Base-by-base conservation (phyloP, 805 yeast genomes). In the Schwanniomyces pseudopolymorphus region DNA sequence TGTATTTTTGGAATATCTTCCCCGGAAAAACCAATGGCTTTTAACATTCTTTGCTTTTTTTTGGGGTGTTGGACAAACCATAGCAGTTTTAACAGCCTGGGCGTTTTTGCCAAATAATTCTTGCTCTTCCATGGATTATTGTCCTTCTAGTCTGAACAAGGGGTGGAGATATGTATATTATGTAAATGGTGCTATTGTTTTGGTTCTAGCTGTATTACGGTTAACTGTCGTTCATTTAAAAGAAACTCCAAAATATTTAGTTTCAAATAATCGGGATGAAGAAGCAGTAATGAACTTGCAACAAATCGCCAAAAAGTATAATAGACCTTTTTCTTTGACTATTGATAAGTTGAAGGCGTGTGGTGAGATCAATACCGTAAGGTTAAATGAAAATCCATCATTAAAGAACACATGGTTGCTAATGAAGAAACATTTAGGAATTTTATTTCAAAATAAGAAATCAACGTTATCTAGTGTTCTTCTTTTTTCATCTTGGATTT, bases 41-140 rank as follows among this genome's bases (percentile, higher is more conserved):
- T 67, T 76, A 42, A 79, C 84, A 2, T 66, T 77, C 31, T 71
- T 81, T 57, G 69, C 62, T 8, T 58, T 72, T 33, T 82, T 75
- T 75, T 81, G 86, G 86, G 84, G 83, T 36, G 66, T 81, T 42
- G 86, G 85, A 37, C 84, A 80, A 57, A 77, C 82, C 1, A 67
- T 81, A 42, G 75, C 81, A 17, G 70, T 69, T 9, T 63, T 79
- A n/a, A 54, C 79, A 33, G 80, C 83, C 2, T 81, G 81, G 80
- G 84, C 81, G 0, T 78, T 77, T 48, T 60, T 81, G 40, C 77
- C 83, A 13, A 70, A 75, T 45, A 63, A 70, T 48, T 70, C 78
- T 1, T 80, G 86, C 56, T 59, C 64, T 10, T 61, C 65, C 5
- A 68, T 59, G 8, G 58, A 51, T 21, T 43, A 67, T 36, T 81